A percentile compares a stretch with the other conserved stretches of the same genome.
Evolutionary conservation across 179 eudicot genomes (phyloP).

Genomic region (Beta lomatogona): DNA sequence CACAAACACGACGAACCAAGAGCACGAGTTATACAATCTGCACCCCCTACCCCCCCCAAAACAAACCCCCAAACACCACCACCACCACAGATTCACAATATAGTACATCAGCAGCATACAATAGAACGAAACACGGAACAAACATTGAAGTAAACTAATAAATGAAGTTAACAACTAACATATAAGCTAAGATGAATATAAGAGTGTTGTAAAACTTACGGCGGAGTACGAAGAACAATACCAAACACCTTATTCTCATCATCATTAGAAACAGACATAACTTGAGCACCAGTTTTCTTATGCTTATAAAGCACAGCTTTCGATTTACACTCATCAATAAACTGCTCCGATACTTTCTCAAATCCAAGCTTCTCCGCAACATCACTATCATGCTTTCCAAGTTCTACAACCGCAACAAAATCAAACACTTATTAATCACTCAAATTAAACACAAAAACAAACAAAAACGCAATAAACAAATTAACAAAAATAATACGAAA

Average conservation of each 20-base stretch:
- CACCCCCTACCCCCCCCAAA: no score
- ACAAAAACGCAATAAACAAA: background rate
- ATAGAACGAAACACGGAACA: background rate
- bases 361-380: constrained; percentile 83
- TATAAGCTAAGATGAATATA: background rate
- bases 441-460: background rate
- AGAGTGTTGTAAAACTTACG: constrained; percentile 50
- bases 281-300: constrained; percentile 81
- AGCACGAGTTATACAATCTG: background rate
- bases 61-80: background rate
- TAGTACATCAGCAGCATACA: background rate
- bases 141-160: background rate
- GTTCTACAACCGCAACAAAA: constrained; percentile 32
- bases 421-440: background rate
- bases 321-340: constrained; percentile 86
- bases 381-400: constrained; percentile 41
- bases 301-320: constrained; percentile 82
- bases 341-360: constrained; percentile 81
- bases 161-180: background rate
- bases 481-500: background rate
- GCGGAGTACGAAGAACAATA: constrained; percentile 92
- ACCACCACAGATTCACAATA: background rate
- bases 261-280: constrained; percentile 88
- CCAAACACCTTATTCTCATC: constrained; percentile 98
- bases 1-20: background rate